A percentile compares a stretch with the other conserved stretches of the same genome.
Evolutionary conservation across 2,329 filamentous ascomycete genomes (phyloP).

Genomic region (Claviceps sp.): DNA sequence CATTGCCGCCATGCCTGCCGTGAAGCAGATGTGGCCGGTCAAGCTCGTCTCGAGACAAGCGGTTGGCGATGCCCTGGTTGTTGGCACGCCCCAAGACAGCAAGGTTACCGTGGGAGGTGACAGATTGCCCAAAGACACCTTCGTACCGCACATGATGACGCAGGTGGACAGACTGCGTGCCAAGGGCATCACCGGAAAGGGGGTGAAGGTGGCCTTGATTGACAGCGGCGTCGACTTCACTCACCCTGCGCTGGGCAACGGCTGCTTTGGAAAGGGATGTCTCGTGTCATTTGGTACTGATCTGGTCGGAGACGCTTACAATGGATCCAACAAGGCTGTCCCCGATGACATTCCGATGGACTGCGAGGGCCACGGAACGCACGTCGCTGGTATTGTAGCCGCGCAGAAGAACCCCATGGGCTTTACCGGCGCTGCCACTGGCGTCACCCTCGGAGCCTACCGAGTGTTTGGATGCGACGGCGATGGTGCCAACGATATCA

Average conservation of each 20-base stretch:
- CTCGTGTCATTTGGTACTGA: conserved; percentile 30
- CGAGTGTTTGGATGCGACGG: conserved; percentile 23
- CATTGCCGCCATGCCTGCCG: conserved; percentile 26
- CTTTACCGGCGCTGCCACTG: conserved; percentile 26
- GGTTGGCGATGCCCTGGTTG: conserved; percentile 30
- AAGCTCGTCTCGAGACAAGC: conserved; percentile 27
- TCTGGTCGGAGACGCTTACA: conserved; percentile 25
- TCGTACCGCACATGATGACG: conserved; percentile 39
- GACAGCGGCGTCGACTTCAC: conserved; percentile 47
- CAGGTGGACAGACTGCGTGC: conserved; percentile 40
- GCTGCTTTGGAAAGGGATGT: conserved; percentile 30
- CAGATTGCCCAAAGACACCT: conserved; percentile 18
- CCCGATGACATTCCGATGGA: conserved; percentile 26
- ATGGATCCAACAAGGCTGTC: conserved; percentile 14
- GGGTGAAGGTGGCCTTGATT: conserved; percentile 38
- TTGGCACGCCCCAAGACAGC: conserved; percentile 9
- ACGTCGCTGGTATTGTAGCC: conserved; percentile 31
- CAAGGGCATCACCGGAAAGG: conserved; percentile 35
- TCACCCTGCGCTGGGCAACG: conserved; percentile 42
- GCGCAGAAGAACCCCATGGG: conserved; percentile 22
- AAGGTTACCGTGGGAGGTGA: conserved; percentile 9
- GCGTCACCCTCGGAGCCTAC: conserved; percentile 25
- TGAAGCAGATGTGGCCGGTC: conserved; percentile 39
- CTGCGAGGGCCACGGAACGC: conserved; percentile 29
- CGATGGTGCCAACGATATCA: conserved; percentile 19